These are phyloP conservation scores for Solanum bulbocastanum DNA, from an alignment of 257 asterid genomes.

Conservation along the genomic window DNA sequence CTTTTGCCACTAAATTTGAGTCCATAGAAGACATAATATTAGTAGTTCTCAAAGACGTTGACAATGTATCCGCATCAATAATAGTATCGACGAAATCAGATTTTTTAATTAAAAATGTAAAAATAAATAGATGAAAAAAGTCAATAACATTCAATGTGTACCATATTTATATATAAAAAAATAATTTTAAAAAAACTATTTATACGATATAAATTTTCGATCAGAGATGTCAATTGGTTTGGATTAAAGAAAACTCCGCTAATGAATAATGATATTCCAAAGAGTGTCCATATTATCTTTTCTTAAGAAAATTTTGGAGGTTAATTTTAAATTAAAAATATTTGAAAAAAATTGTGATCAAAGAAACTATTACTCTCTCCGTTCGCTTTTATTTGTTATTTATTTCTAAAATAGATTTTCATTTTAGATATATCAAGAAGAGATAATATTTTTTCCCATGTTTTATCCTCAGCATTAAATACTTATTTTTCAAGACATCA, in stretches of 20 bases:
- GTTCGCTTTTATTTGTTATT: no score
- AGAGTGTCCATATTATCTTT: not conserved
- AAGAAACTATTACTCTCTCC: not conserved
- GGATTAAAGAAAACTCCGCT: not conserved
- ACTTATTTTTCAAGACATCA: not conserved
- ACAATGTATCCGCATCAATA: not conserved
- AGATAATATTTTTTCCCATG: not conserved
- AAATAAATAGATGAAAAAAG: not conserved
- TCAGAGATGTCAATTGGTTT: not conserved
- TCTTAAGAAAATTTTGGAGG: not conserved
- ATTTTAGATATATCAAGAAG: not conserved
- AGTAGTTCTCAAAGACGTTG: constrained; percentile 9
- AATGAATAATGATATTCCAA: not conserved
- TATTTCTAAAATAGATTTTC: no score
- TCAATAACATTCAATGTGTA: not conserved
- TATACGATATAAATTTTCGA: fast-evolving
- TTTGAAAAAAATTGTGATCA: not conserved
- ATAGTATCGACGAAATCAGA: fast-evolving
- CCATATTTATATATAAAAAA: not conserved
- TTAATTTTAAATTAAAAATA: not conserved
- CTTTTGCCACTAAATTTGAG: constrained; percentile 24
- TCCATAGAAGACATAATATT: constrained; percentile 28
- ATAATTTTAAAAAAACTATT: not conserved
- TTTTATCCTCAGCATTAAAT: no score
- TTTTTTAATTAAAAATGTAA: not conserved